Evolutionary conservation across 2,329 filamentous ascomycete genomes (phyloP), one percentile per base, ranked within the genome.

Genomic region (Lecanicillium sp.): DNA sequence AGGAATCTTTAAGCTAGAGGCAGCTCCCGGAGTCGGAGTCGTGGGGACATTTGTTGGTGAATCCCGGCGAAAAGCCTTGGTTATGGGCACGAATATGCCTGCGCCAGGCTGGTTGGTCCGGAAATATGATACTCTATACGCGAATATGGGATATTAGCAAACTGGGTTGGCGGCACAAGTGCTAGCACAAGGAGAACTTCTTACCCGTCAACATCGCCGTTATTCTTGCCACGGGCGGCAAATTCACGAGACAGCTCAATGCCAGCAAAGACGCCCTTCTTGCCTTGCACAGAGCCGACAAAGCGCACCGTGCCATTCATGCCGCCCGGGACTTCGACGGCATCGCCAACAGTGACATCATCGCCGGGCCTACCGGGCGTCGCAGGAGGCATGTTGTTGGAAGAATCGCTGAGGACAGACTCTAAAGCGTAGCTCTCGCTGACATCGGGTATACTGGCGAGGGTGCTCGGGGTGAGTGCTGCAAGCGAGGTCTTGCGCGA

Each of bases 231-330:
- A 55, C 83, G 78, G 37, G 72, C 62, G 25, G 88, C 85, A 65
- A 83, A 94, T 49, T 94, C 85, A 38, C 76, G 68, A 52, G 82
- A 78, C 46, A 98, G 71, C 62, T 98, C 92, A 27, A 98, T 85
- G 33, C 92, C 92, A 22, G 86, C 88, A 68, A 98, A 98, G 15
- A 77, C 75, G 36, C 92, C 92, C 50, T 84, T 87, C 68, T 95
- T 95, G 46, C 89, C 89, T 50, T 80, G 77, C 29, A 98, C 90
- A 29, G 71, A 70, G 32, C 92, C 92, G 45, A 96, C 70, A 56
- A 95, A 98, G 57, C 85, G 90, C 48, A 96, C 81, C 3, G 78
- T 83, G 35, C 92, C 92, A 48, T 83, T 70, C 88, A 98, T 95
- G 58, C 83, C 86, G 30, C 92, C 92, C 2, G 90, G 89, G 33